Conservation (phyloP, 2,329 filamentous ascomycete genomes). For the Verticillium longisporum region DNA sequence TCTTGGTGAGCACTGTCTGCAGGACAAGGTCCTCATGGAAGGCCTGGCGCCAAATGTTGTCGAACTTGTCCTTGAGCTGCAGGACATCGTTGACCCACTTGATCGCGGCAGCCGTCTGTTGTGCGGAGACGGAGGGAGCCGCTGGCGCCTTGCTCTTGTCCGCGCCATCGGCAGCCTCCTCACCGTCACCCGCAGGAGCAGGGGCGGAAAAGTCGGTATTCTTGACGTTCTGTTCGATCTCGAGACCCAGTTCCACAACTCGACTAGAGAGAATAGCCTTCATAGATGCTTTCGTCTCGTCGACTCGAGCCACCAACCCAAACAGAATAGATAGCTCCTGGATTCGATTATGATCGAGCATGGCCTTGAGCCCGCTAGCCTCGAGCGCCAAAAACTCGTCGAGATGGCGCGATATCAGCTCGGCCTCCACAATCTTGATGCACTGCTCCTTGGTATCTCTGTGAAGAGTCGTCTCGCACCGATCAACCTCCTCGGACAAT, state of each 20-base stretch:
- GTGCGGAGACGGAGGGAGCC: conserved; percentile 51
- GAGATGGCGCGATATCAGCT: conserved; percentile 73
- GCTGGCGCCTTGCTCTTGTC: conserved; percentile 35
- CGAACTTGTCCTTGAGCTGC: conserved; percentile 80
- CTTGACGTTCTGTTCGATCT: conserved; percentile 67
- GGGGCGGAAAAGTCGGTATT: conserved; percentile 45
- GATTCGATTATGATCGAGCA: conserved; percentile 84
- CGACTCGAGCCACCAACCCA: conserved; percentile 69
- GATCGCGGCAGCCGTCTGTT: conserved; percentile 80
- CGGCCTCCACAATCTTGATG: conserved; percentile 67
- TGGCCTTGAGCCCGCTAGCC: conserved; percentile 73
- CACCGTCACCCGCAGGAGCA: conserved; percentile 28
- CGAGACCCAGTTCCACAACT: conserved; percentile 71
- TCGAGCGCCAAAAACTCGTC: conserved; percentile 79
- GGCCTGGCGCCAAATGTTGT: conserved; percentile 65
- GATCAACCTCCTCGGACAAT: conserved; percentile 71
- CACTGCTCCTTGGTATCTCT: conserved; percentile 67
- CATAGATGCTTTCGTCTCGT: conserved; percentile 64
- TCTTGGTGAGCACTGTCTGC: conserved; percentile 76
- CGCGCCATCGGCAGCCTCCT: conserved; percentile 39
- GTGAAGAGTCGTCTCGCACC: conserved; percentile 81
- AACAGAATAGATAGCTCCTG: conserved; percentile 79
- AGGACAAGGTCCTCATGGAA: conserved; percentile 71
- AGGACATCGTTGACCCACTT: conserved; percentile 95
- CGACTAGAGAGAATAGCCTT: conserved; percentile 65